phyloP scores from a whole-genome alignment of 495 filamentous ascomycete species.

The Penicillium manginii region DNA sequence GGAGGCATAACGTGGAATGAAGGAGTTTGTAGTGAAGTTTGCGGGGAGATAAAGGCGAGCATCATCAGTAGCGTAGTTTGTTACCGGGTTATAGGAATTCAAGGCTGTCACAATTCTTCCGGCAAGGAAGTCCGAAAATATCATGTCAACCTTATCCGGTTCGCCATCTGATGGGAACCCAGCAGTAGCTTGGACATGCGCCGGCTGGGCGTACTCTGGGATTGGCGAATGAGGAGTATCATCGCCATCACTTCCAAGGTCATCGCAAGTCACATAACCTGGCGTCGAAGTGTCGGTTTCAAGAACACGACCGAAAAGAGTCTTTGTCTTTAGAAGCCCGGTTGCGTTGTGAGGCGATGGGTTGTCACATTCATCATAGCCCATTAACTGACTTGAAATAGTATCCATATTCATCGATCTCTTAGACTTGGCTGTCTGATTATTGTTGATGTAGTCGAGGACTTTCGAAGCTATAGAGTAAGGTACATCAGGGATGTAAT shows the following conservation, averaged over 20 bases:
- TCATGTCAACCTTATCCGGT: slow-evolving; percentile 7
- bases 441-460: slow-evolving; percentile 22
- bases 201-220: slow-evolving; percentile 1
- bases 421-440: slow-evolving; percentile 5
- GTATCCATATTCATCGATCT: slow-evolving; percentile 13
- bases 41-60: slow-evolving; percentile 6
- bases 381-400: slow-evolving; percentile 10
- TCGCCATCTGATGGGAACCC: slow-evolving; percentile 7
- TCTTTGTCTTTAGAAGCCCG: slow-evolving; percentile 10
- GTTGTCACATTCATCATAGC: slow-evolving; percentile 17
- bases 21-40: slow-evolving; percentile 11
- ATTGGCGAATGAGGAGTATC: slow-evolving; percentile 14
- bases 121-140: slow-evolving; percentile 17
- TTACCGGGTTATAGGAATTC: slow-evolving; percentile 2
- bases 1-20: slow-evolving; percentile 8
- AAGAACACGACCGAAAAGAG: slow-evolving; percentile 11
- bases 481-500: slow-evolving; percentile 41
- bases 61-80: slow-evolving; percentile 5
- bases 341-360: slow-evolving; percentile 3
- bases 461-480: slow-evolving; percentile 34
- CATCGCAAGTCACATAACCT: slow-evolving; percentile 16
- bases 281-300: neutral
- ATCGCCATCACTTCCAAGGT: slow-evolving; percentile 21
- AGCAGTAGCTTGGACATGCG: slow-evolving; percentile 10
- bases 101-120: slow-evolving; percentile 3